phyloP scores from a whole-genome alignment of 495 filamentous ascomycete species.

The Ramalina peruviana region DNA sequence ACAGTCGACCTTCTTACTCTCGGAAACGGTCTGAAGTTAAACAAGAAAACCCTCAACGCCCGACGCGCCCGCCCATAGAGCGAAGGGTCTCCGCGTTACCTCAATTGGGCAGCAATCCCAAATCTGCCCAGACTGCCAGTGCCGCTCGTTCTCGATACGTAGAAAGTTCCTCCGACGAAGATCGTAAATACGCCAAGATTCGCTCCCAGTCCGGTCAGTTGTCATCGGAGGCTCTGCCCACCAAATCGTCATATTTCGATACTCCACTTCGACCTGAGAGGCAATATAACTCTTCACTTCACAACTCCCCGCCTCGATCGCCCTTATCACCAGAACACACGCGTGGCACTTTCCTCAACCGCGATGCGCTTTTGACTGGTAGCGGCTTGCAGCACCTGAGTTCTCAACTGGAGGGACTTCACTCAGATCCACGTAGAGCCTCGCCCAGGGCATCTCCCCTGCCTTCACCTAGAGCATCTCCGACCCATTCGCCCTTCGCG shows the following conservation, averaged over 20 bases:
- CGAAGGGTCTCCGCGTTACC: conserved; percentile 7
- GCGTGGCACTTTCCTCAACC: background rate
- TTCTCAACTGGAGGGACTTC: conserved; percentile 1
- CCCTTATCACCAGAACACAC: background rate
- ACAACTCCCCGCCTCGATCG: background rate
- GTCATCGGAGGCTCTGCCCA: background rate
- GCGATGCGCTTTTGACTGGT: background rate
- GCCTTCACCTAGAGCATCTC: conserved; percentile 7
- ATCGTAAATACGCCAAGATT: background rate
- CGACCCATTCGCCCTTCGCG: conserved; percentile 6
- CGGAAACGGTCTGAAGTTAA: background rate
- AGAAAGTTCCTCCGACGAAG: background rate
- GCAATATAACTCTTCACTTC: background rate
- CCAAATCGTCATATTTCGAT: background rate
- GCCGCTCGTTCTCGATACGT: background rate
- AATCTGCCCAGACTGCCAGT: background rate
- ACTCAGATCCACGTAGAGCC: background rate
- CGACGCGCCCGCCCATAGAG: conserved; percentile 5
- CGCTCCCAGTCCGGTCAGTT: background rate
- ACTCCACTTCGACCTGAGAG: background rate
- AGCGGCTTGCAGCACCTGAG: conserved; percentile 1
- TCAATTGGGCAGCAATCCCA: background rate
- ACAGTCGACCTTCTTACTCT: no score
- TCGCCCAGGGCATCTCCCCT: conserved; percentile 9
- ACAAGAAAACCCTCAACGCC: background rate